A percentile compares a stretch with the other conserved stretches of the same genome.
Evolutionary conservation across 345 rosid species (phyloP).

Genomic region (Ricinus communis): DNA sequence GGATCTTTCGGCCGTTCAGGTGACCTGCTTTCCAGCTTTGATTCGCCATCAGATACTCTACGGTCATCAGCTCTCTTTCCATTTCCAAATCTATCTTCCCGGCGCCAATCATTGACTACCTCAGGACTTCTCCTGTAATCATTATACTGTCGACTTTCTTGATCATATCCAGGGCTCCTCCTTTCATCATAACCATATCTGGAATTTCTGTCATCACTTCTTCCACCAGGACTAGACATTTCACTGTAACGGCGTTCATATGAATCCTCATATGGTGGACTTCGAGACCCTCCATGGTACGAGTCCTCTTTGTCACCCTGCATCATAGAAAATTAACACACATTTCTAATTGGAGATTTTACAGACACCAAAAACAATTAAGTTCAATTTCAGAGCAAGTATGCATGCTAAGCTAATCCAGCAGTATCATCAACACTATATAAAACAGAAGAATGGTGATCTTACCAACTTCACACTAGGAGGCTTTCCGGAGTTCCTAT

Average conservation of each 20-base stretch:
- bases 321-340: constrained; percentile 19
- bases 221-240: constrained; percentile 84
- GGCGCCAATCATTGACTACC: constrained; percentile 81
- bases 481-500: constrained; percentile 73
- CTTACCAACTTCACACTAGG: constrained; percentile 70
- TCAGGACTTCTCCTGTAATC: constrained; percentile 69
- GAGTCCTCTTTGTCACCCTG: constrained; percentile 78
- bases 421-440: constrained; percentile 7
- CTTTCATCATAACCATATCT: constrained; percentile 50
- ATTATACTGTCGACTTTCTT: constrained; percentile 52
- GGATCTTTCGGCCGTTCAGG: constrained; percentile 69
- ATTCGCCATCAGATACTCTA: constrained; percentile 52
- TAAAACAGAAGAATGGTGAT: neutral
- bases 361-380: neutral
- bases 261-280: constrained; percentile 74
- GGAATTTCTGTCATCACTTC: constrained; percentile 50
- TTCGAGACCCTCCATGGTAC: constrained; percentile 73
- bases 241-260: constrained; percentile 69
- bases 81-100: constrained; percentile 88
- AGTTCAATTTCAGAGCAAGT: neutral
- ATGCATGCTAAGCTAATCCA: neutral
- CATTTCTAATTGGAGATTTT: neutral
- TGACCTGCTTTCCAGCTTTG: constrained; percentile 59
- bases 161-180: constrained; percentile 71
- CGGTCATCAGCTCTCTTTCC: constrained; percentile 57